Evolutionary conservation across 164 flowering plant genomes (phyloP).

Genomic region (Annona cherimola): DNA sequence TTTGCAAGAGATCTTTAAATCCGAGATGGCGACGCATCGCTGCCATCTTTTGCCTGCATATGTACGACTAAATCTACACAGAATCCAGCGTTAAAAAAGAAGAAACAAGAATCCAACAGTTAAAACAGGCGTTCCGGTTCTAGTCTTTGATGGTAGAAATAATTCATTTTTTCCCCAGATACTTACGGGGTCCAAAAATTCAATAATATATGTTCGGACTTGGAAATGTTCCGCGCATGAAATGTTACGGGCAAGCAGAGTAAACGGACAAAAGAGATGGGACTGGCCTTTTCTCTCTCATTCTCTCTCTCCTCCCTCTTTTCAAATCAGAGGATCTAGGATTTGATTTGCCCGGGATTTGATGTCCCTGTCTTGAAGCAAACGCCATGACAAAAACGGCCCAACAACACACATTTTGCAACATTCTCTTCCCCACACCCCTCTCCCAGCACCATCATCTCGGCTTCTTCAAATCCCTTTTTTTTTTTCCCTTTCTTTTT

Average conservation of each 20-base stretch:
- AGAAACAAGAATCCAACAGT: no score
- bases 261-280: not conserved
- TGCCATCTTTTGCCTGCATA: no score
- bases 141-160: no score
- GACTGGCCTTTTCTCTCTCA: not conserved
- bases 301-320: not conserved
- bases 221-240: not conserved
- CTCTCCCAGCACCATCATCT: not conserved
- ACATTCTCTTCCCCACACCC: not conserved
- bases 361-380: conserved; percentile 21
- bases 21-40: no score
- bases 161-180: no score
- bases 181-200: no score
- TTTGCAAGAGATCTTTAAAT: no score
- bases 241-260: not conserved
- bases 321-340: conserved; percentile 17
- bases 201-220: no score
- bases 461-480: not conserved
- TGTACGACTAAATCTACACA: no score
- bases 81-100: no score
- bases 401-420: conserved; percentile 1
- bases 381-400: conserved; percentile 14
- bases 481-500: not conserved
- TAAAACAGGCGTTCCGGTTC: no score
- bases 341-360: conserved; percentile 18